phyloP scores from a whole-genome alignment of 768 basidiomycete genomes.

The Russula vinacea region DNA sequence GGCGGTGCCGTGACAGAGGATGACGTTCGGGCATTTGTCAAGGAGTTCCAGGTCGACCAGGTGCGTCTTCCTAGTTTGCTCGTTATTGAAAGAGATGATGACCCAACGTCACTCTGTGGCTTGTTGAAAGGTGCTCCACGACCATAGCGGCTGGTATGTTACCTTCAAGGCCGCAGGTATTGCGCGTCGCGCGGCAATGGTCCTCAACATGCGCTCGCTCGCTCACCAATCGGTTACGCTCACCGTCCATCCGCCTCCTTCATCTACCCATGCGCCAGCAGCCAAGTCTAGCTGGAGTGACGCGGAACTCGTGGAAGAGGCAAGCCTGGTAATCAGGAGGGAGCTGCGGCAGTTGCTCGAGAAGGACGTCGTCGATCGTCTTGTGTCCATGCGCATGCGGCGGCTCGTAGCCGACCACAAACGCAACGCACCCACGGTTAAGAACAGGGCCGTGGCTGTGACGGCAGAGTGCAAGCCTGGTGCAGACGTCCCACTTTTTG shows the following conservation, averaged over 20 bases:
- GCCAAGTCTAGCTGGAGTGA: slow-evolving; percentile 49
- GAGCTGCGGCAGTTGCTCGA: slow-evolving; percentile 57
- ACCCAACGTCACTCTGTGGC: not conserved
- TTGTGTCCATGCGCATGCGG: slow-evolving; percentile 54
- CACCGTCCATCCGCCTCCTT: slow-evolving; percentile 46
- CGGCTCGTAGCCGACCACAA: slow-evolving; percentile 54
- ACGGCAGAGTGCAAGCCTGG: slow-evolving; percentile 26
- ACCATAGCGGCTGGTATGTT: slow-evolving; percentile 73
- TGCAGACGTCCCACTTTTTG: slow-evolving; percentile 39
- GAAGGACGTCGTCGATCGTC: slow-evolving; percentile 62
- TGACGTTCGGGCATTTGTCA: slow-evolving; percentile 66
- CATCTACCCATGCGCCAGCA: slow-evolving; percentile 38
- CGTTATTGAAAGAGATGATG: not conserved
- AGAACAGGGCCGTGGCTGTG: slow-evolving; percentile 30
- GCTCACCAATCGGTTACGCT: slow-evolving; percentile 59
- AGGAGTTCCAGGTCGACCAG: slow-evolving; percentile 67
- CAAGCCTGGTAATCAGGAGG: slow-evolving; percentile 52
- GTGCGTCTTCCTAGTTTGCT: slow-evolving; percentile 43
- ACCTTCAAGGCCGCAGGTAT: slow-evolving; percentile 63
- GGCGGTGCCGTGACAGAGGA: slow-evolving; percentile 57
- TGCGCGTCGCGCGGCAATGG: slow-evolving; percentile 65
- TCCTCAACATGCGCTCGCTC: slow-evolving; percentile 56
- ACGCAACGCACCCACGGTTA: slow-evolving; percentile 38
- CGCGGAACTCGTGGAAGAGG: slow-evolving; percentile 51
- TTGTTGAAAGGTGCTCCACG: slow-evolving; percentile 58